Evolutionary conservation across 495 filamentous ascomycete genomes (phyloP).

Genomic region (Daldinia caldariorum): DNA sequence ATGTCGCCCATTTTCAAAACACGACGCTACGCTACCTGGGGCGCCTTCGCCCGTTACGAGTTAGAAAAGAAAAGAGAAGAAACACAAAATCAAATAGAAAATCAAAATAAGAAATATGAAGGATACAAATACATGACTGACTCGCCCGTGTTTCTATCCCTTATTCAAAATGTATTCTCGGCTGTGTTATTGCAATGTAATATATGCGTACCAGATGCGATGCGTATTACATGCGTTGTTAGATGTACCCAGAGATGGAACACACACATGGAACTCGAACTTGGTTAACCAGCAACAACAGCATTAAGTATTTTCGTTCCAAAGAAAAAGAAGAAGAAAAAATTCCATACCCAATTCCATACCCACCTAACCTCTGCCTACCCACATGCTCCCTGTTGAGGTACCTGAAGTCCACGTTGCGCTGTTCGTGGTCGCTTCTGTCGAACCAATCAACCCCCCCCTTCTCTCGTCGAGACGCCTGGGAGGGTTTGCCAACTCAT

Average conservation of each 20-base stretch:
- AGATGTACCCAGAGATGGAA: constrained; percentile 1
- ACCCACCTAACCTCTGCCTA: constrained; percentile 5
- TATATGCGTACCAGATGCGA: neutral
- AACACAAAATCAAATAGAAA: constrained; percentile 10
- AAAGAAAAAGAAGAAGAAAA: too few species aligned
- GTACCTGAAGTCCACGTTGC: constrained; percentile 51
- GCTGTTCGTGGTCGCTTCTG: constrained; percentile 42
- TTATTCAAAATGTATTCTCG: constrained; percentile 7
- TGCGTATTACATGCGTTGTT: neutral
- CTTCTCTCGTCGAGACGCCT: constrained; percentile 45
- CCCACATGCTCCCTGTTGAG: constrained; percentile 41
- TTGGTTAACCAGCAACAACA: constrained; percentile 31
- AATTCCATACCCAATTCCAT: constrained; percentile 17
- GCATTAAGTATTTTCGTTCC: constrained; percentile 1
- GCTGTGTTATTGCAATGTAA: neutral
- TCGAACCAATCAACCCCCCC: constrained; percentile 47
- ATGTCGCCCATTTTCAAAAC: constrained; percentile 42
- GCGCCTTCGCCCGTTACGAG: constrained; percentile 8
- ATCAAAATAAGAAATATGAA: constrained; percentile 12
- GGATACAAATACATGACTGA: constrained; percentile 17
- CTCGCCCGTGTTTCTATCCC: constrained; percentile 16
- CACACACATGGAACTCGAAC: constrained; percentile 28
- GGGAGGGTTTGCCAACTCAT: constrained; percentile 56
- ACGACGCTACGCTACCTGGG: constrained; percentile 33
- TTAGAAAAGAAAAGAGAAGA: constrained; percentile 2